These are phyloP conservation scores for Petasospora rhodanensis DNA, from an alignment of 1,139 yeast species.

Conservation along the genomic window DNA sequence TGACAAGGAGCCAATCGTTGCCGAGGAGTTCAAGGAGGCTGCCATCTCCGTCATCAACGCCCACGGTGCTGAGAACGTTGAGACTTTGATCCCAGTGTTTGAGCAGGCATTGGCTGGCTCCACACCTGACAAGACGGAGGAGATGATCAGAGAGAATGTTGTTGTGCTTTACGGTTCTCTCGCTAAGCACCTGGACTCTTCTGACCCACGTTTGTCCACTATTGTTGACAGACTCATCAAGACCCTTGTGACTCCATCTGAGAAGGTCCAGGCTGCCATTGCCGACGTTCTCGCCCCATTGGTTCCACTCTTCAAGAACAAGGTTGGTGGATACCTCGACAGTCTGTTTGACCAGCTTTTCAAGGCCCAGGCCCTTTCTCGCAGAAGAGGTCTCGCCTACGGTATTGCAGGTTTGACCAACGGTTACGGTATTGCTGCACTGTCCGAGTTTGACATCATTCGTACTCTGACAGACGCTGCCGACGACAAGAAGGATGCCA, in stretches of 20 bases:
- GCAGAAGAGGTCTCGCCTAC: constrained; percentile 90
- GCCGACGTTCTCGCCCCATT: constrained; percentile 83
- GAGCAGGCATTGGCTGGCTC: constrained; percentile 49
- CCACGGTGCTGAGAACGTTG: constrained; percentile 65
- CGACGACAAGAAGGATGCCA: constrained; percentile 76
- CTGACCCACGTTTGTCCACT: constrained; percentile 59
- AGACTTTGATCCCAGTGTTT: constrained; percentile 69
- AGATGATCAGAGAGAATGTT: constrained; percentile 70
- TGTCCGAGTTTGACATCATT: constrained; percentile 72
- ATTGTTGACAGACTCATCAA: constrained; percentile 67
- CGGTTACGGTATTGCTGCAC: constrained; percentile 79
- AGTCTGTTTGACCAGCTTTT: constrained; percentile 56
- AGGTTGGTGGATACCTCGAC: constrained; percentile 52
- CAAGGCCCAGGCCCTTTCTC: constrained; percentile 43
- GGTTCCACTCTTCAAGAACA: constrained; percentile 51
- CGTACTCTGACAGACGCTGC: constrained; percentile 78
- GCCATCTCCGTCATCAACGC: constrained; percentile 66
- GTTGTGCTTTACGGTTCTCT: constrained; percentile 84
- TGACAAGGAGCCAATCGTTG: constrained; percentile 67
- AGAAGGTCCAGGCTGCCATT: constrained; percentile 82
- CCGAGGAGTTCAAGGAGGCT: constrained; percentile 85
- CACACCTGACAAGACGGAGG: constrained; percentile 46
- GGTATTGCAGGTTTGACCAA: constrained; percentile 92
- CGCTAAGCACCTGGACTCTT: constrained; percentile 68
- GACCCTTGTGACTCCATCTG: constrained; percentile 84